Percentiles rank a stretch among this genome's conserved stretches.
Conservation (phyloP, 441 rosid species). For the Corymbia citriodora region DNA sequence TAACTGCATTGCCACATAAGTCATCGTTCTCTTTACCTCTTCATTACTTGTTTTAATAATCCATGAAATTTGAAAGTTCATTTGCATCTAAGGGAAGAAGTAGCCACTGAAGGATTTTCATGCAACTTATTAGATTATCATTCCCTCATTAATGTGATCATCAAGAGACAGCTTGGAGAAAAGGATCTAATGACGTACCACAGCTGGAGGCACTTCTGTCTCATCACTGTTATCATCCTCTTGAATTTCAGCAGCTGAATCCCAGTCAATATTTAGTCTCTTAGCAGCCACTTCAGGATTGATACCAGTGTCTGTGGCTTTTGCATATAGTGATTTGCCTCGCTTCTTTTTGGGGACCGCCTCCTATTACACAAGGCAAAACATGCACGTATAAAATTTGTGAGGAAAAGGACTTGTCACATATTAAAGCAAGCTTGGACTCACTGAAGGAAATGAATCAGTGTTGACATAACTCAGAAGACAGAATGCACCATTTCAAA, state of each 20-base stretch:
- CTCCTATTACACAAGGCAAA: conserved; percentile 32
- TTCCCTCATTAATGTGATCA: background rate
- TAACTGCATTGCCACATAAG: background rate
- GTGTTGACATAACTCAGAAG: background rate
- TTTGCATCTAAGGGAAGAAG: background rate
- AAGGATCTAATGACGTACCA: conserved; percentile 51
- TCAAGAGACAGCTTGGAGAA: background rate
- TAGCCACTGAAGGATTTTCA: background rate
- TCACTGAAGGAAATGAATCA: background rate
- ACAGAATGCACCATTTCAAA: background rate
- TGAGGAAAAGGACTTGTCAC: background rate
- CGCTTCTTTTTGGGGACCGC: conserved; percentile 56
- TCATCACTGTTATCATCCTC: conserved; percentile 46
- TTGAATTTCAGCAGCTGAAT: conserved; percentile 88
- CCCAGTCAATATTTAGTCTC: conserved; percentile 89
- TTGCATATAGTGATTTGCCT: conserved; percentile 72
- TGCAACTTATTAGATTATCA: background rate
- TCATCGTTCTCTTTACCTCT: background rate
- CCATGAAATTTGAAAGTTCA: background rate
- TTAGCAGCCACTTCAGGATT: conserved; percentile 72
- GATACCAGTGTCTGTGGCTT: conserved; percentile 81
- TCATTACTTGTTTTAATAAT: background rate
- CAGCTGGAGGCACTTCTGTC: conserved; percentile 55
- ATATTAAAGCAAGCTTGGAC: background rate
- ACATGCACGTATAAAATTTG: background rate